phyloP scores from a whole-genome alignment of 352 stramenopile species.

The Phytopythium oedochilum region DNA sequence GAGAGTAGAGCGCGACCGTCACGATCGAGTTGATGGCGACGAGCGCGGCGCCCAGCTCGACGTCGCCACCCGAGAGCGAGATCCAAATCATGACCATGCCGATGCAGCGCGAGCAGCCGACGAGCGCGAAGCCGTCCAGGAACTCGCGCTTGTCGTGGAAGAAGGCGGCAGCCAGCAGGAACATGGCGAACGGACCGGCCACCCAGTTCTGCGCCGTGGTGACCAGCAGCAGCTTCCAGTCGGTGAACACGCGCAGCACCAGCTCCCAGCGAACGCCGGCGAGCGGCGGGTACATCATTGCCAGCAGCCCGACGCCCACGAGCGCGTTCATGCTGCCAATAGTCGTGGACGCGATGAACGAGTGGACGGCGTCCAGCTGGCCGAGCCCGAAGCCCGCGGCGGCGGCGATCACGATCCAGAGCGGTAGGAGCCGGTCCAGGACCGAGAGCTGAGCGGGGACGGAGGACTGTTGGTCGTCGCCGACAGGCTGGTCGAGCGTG shows the following conservation, averaged over 20 bases:
- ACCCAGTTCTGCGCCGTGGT: slow-evolving; percentile 64
- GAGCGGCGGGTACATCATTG: slow-evolving; percentile 65
- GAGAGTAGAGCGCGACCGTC: slow-evolving; percentile 57
- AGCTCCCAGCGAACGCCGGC: slow-evolving; percentile 52
- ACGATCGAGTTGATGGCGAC: slow-evolving; percentile 67
- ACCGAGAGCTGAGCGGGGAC: slow-evolving; percentile 21
- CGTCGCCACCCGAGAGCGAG: slow-evolving; percentile 47
- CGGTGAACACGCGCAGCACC: slow-evolving; percentile 28
- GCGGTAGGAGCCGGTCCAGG: slow-evolving; percentile 50
- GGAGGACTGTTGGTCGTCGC: not conserved
- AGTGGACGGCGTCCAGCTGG: slow-evolving; percentile 31
- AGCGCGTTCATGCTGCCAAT: slow-evolving; percentile 45
- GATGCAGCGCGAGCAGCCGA: slow-evolving; percentile 69
- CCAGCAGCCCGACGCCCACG: slow-evolving; percentile 41
- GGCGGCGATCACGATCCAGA: slow-evolving; percentile 55
- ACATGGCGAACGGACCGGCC: slow-evolving; percentile 51
- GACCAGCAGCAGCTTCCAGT: slow-evolving; percentile 46
- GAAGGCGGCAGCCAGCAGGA: slow-evolving; percentile 37
- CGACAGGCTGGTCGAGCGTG: not conserved
- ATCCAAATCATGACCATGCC: slow-evolving; percentile 87
- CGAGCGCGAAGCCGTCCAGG: slow-evolving; percentile 60
- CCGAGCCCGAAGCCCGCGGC: slow-evolving; percentile 33
- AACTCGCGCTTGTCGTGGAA: slow-evolving; percentile 45
- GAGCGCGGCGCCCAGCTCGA: slow-evolving; percentile 64
- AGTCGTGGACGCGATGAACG: slow-evolving; percentile 41